phyloP scores from a whole-genome alignment of 306 rosid genomes.

The Rubus idaeus region DNA sequence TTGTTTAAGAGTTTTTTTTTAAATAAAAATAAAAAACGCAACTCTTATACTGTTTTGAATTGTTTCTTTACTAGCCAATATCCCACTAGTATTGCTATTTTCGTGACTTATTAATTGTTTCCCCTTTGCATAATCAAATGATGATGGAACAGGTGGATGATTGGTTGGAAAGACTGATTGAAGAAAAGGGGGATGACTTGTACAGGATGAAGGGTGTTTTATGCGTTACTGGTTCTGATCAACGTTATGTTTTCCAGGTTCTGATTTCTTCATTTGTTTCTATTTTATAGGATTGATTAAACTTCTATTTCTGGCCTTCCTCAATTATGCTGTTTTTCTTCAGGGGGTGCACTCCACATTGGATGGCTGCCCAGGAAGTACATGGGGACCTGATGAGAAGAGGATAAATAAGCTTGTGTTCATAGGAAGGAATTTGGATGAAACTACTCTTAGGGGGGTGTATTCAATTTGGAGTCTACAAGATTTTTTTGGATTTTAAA shows the following conservation, averaged over 20 bases:
- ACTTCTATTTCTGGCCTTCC: neutral
- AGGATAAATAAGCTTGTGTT: conserved; percentile 84
- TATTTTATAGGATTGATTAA: neutral
- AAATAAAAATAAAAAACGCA: too few species aligned
- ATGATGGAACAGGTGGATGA: conserved; percentile 60
- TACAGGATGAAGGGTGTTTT: conserved; percentile 93
- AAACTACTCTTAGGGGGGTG: conserved; percentile 70
- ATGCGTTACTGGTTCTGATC: conserved; percentile 64
- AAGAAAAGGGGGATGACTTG: conserved; percentile 91
- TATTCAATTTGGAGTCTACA: too few species aligned
- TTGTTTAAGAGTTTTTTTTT: neutral
- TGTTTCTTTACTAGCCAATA: neutral
- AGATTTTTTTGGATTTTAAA: too few species aligned
- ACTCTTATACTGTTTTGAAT: neutral
- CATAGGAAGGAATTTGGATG: conserved; percentile 87
- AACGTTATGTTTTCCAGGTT: conserved; percentile 86
- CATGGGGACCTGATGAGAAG: conserved; percentile 76
- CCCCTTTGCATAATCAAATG: neutral
- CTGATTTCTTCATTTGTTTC: conserved; percentile 18
- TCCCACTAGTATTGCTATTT: neutral
- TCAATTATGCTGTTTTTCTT: neutral
- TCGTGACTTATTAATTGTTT: neutral
- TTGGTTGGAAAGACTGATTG: conserved; percentile 88
- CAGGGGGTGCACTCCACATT: conserved; percentile 93
- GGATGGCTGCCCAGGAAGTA: conserved; percentile 77